Percentiles rank a stretch among this genome's conserved stretches.
phyloP scores from a whole-genome alignment of 2,329 filamentous ascomycete species.

The Graphiopsis chlorocephala region DNA sequence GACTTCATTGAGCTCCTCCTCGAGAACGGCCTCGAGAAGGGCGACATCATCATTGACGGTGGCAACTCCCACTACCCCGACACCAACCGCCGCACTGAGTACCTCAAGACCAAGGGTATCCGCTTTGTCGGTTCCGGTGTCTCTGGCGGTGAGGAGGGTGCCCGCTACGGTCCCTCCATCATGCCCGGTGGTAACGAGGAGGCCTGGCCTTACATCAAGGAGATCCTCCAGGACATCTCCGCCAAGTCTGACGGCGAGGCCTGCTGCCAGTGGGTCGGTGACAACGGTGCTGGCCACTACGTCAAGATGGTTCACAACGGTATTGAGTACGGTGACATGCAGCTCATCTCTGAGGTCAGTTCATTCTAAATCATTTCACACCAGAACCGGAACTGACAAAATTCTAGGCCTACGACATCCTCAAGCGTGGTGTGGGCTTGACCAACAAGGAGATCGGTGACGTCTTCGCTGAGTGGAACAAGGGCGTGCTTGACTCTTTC shows the following conservation, averaged over 20 bases:
- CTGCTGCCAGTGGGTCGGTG: constrained; percentile 99
- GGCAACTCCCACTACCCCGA: constrained; percentile 99
- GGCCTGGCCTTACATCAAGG: constrained; percentile 97
- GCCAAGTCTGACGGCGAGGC: constrained; percentile 97
- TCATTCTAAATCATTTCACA: not conserved
- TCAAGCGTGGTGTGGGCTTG: constrained; percentile 95
- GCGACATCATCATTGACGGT: constrained; percentile 99
- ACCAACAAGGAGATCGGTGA: constrained; percentile 93
- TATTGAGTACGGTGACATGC: constrained; percentile 99
- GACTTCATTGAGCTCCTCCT: constrained; percentile 97
- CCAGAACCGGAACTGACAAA: constrained; percentile 18
- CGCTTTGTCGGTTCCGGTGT: constrained; percentile 96
- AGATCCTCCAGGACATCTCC: constrained; percentile 95
- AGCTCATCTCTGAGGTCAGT: constrained; percentile 94
- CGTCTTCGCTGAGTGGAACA: constrained; percentile 95
- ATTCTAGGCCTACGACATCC: constrained; percentile 90
- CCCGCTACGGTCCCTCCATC: constrained; percentile 91
- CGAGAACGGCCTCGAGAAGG: constrained; percentile 66
- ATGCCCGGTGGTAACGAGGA: constrained; percentile 99
- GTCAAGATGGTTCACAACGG: constrained; percentile 99
- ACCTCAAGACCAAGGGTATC: constrained; percentile 82
- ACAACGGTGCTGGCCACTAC: constrained; percentile 99
- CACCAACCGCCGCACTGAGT: constrained; percentile 93
- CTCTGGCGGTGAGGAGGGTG: constrained; percentile 98
- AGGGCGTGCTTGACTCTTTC: constrained; percentile 97